Evolutionary conservation across 1,139 yeast species (phyloP).

Genomic region (Blastobotrys raffinosifermentans): DNA sequence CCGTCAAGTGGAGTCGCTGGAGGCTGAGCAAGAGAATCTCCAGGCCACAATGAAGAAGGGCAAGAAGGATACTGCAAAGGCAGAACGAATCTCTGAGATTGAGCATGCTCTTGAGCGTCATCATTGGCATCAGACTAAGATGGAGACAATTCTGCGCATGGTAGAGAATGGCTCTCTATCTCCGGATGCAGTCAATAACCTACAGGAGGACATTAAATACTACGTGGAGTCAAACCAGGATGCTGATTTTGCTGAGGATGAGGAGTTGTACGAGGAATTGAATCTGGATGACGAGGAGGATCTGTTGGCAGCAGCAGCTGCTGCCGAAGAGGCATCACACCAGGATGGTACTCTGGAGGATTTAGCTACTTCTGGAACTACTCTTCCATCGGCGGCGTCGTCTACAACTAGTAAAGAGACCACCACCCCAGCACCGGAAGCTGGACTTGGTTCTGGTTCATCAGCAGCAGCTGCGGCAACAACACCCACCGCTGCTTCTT

Average conservation of each 20-base stretch:
- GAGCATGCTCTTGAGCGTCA: constrained; percentile 70
- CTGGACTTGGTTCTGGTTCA: constrained; percentile 24
- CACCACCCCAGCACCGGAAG: constrained; percentile 6
- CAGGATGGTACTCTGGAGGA: constrained; percentile 35
- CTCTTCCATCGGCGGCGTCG: constrained; percentile 3
- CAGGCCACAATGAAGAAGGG: constrained; percentile 48
- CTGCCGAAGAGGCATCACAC: constrained; percentile 41
- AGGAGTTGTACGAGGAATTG: constrained; percentile 83
- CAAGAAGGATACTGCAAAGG: constrained; percentile 52
- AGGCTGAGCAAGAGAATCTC: constrained; percentile 65
- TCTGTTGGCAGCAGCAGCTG: constrained; percentile 36
- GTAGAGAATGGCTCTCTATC: constrained; percentile 80
- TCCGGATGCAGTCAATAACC: constrained; percentile 71
- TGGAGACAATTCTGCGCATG: constrained; percentile 72
- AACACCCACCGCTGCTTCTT: constrained; percentile 23
- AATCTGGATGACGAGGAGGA: constrained; percentile 68
- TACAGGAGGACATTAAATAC: constrained; percentile 87
- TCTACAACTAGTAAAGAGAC: constrained; percentile 3
- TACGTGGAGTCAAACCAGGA: constrained; percentile 94
- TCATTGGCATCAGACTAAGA: constrained; percentile 66
- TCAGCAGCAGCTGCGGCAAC: constrained; percentile 19
- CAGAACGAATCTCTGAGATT: constrained; percentile 52
- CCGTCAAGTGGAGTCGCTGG: constrained; percentile 73
- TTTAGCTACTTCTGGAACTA: constrained; percentile 23
- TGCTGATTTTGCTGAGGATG: constrained; percentile 94